These are phyloP conservation scores for Vaccinium myrtillus DNA, from an alignment of 148 eudicot genomes.

Conservation along the genomic window DNA sequence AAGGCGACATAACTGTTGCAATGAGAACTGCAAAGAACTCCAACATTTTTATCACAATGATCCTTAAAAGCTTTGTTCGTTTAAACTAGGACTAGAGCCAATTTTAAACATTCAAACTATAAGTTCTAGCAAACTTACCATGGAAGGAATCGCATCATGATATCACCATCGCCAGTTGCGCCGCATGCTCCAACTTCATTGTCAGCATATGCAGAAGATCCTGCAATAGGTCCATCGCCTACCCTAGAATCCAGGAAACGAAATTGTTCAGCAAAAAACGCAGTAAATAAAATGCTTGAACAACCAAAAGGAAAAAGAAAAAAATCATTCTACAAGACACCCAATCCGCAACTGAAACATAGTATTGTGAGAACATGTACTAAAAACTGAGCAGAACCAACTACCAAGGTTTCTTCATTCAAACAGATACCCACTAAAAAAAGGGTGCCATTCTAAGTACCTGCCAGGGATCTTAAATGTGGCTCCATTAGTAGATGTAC, in stretches of 20 bases:
- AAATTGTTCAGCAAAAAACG: slow-evolving; percentile 14
- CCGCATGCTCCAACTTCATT: slow-evolving; percentile 96
- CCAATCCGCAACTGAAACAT: neutral
- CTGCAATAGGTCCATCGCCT: slow-evolving; percentile 97
- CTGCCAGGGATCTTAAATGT: slow-evolving; percentile 95
- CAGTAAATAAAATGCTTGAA: neutral
- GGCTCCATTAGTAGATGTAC: slow-evolving; percentile 97
- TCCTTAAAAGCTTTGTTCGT: neutral
- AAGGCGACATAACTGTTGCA: neutral
- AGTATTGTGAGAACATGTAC: neutral
- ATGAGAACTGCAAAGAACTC: neutral
- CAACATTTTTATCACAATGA: neutral
- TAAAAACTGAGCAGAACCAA: neutral
- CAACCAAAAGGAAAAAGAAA: neutral
- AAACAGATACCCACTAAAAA: neutral
- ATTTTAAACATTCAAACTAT: neutral
- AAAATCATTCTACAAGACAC: neutral
- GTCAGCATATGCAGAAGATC: slow-evolving; percentile 93
- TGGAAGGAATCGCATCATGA: slow-evolving; percentile 99
- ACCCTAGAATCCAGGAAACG: slow-evolving; percentile 50
- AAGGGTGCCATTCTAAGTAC: slow-evolving; percentile 27
- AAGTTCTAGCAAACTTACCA: slow-evolving; percentile 47
- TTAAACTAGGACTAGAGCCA: neutral
- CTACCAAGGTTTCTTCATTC: neutral
- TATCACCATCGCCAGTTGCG: slow-evolving; percentile 96